Conservation (phyloP, 352 stramenopile species). For the Thalassiosira mediterranea region DNA sequence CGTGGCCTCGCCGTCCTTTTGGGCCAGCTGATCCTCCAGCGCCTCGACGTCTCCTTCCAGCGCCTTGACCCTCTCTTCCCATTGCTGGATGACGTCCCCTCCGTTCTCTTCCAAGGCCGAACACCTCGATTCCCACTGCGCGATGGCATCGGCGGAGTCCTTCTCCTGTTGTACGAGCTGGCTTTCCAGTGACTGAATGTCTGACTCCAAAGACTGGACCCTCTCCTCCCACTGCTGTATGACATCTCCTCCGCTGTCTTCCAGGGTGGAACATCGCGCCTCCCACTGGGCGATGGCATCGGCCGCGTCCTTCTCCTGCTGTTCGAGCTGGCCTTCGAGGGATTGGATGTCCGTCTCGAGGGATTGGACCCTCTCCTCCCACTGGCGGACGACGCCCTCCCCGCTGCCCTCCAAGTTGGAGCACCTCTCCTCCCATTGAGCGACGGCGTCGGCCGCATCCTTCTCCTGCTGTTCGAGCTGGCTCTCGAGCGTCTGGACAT, state of each 20-base stretch:
- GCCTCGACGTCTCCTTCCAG: constrained; percentile 47
- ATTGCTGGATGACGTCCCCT: constrained; percentile 61
- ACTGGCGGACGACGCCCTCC: constrained; percentile 49
- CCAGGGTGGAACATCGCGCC: constrained; percentile 27
- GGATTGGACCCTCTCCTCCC: constrained; percentile 49
- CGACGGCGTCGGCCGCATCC: constrained; percentile 62
- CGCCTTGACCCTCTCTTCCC: constrained; percentile 55
- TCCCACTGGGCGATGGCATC: constrained; percentile 55
- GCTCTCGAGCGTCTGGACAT: constrained; percentile 39
- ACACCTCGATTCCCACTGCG: constrained; percentile 51
- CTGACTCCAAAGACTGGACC: constrained; percentile 1
- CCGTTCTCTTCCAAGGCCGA: constrained; percentile 29
- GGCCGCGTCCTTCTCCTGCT: constrained; percentile 52
- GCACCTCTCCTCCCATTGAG: constrained; percentile 63
- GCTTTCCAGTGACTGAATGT: constrained; percentile 46
- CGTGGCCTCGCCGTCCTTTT: constrained; percentile 61
- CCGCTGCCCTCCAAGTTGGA: constrained; percentile 45
- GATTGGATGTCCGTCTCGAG: constrained; percentile 44
- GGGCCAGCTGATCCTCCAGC: constrained; percentile 33
- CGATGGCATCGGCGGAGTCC: constrained; percentile 47
- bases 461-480: constrained; percentile 64
- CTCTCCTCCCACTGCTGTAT: constrained; percentile 58
- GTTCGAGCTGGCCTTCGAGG: constrained; percentile 50
- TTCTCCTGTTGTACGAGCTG: constrained; percentile 54
- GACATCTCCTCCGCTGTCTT: constrained; percentile 31